These are phyloP conservation scores for Linnemannia schmuckeri DNA, from an alignment of 192 early-diverging fungal species.

Conservation along the genomic window DNA sequence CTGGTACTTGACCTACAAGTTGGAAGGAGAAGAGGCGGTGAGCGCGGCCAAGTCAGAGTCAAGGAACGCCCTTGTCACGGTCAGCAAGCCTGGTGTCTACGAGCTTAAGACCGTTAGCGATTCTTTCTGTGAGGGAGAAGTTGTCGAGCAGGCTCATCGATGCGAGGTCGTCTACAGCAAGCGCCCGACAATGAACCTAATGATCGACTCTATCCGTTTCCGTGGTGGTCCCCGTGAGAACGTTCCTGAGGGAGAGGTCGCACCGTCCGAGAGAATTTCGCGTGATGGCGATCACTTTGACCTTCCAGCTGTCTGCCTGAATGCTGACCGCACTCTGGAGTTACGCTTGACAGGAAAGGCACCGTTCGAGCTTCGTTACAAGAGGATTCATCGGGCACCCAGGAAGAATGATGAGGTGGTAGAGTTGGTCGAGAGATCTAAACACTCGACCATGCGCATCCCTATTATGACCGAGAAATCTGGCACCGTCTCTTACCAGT, in stretches of 20 bases:
- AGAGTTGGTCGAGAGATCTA: not conserved
- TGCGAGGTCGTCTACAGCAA: conserved; percentile 45
- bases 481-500: conserved; percentile 24
- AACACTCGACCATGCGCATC: conserved; percentile 48
- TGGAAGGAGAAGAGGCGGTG: conserved; percentile 21
- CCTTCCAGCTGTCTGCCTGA: conserved; percentile 31
- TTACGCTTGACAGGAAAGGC: conserved; percentile 45
- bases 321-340: conserved; percentile 37
- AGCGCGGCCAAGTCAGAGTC: conserved; percentile 11
- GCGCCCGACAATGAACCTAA: conserved; percentile 45
- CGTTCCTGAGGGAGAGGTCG: conserved; percentile 45
- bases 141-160: conserved; percentile 34
- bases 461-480: conserved; percentile 34
- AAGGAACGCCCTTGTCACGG: conserved; percentile 35
- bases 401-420: conserved; percentile 17
- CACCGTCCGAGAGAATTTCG: conserved; percentile 38
- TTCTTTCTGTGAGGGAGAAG: conserved; percentile 37
- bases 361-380: conserved; percentile 35
- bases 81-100: conserved; percentile 32
- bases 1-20: conserved; percentile 30
- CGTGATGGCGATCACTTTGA: conserved; percentile 26
- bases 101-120: conserved; percentile 34
- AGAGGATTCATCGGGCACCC: conserved; percentile 13
- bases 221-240: conserved; percentile 48
- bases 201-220: conserved; percentile 54